These are phyloP conservation scores for Sordariomycetes sp. DNA, from an alignment of 2,329 filamentous ascomycete species.

Conservation along the genomic window DNA sequence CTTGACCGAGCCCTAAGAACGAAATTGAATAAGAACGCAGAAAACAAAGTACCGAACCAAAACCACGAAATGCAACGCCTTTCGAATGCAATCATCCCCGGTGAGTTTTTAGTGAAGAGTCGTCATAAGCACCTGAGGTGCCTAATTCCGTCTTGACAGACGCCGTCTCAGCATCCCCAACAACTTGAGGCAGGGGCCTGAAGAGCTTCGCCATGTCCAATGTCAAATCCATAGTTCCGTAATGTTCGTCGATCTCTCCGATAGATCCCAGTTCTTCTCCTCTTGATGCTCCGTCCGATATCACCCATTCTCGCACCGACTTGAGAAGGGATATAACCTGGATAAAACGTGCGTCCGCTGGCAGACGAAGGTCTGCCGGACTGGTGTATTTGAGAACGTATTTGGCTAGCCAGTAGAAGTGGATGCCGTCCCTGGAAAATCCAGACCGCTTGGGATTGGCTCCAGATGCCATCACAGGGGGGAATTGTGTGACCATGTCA, in stretches of 20 bases:
- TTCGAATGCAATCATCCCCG: constrained; percentile 25
- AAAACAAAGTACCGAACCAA: constrained; percentile 15
- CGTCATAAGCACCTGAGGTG: constrained; percentile 16
- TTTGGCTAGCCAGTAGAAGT: constrained; percentile 65
- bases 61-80: constrained; percentile 20
- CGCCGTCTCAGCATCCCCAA: constrained; percentile 30
- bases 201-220: constrained; percentile 66
- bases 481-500: constrained; percentile 61
- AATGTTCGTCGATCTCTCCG: constrained; percentile 58
- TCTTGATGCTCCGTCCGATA: constrained; percentile 47
- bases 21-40: constrained; percentile 9
- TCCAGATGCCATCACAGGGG: constrained; percentile 31
- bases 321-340: constrained; percentile 54
- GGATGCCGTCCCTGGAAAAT: constrained; percentile 62
- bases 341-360: constrained; percentile 49
- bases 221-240: constrained; percentile 53
- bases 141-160: constrained; percentile 31
- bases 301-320: constrained; percentile 50
- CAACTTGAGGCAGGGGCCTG: constrained; percentile 43
- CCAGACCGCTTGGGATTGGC: constrained; percentile 52
- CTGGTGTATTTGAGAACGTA: constrained; percentile 53
- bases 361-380: constrained; percentile 40
- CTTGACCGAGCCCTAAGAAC: constrained; percentile 7
- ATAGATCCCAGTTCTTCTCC: constrained; percentile 62
- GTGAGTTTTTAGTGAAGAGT: constrained; percentile 17